Conservation (phyloP, 495 filamentous ascomycete species). For the Aspergillus affinis region DNA sequence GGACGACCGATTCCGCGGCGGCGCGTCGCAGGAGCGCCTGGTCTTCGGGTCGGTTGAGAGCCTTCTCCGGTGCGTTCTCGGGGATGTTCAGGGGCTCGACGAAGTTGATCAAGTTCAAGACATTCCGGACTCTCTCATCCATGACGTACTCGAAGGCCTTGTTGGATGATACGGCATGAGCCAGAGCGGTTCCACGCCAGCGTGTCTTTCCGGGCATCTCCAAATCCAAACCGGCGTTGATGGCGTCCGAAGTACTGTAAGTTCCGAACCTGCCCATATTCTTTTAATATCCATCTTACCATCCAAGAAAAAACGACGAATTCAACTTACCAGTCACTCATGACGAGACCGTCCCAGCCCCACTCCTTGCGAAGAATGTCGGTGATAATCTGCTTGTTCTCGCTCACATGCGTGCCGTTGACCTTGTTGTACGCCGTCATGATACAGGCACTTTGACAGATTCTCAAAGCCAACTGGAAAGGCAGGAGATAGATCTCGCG, state of each 20-base stretch:
- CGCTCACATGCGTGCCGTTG: conserved; percentile 68
- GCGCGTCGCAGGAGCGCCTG: conserved; percentile 64
- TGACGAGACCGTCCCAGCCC: conserved; percentile 67
- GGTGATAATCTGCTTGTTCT: conserved; percentile 61
- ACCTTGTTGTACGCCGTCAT: conserved; percentile 80
- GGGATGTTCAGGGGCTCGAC: conserved; percentile 62
- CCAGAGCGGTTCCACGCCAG: conserved; percentile 61
- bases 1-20: conserved; percentile 69
- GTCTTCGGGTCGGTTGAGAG: conserved; percentile 64
- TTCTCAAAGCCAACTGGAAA: conserved; percentile 69
- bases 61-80: conserved; percentile 57
- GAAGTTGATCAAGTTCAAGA: conserved; percentile 64
- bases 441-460: conserved; percentile 61
- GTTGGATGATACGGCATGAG: conserved; percentile 57
- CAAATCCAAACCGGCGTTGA: conserved; percentile 68
- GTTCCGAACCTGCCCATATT: conserved; percentile 51
- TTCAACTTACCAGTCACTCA: conserved; percentile 66
- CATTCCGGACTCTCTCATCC: conserved; percentile 61
- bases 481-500: conserved; percentile 76
- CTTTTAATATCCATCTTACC: not conserved
- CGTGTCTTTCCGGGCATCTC: conserved; percentile 73
- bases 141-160: conserved; percentile 59
- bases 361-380: conserved; percentile 69
- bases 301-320: not conserved
- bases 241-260: conserved; percentile 65